phyloP scores from a whole-genome alignment of 148 eudicot species.

The Persicaria maculosa region DNA sequence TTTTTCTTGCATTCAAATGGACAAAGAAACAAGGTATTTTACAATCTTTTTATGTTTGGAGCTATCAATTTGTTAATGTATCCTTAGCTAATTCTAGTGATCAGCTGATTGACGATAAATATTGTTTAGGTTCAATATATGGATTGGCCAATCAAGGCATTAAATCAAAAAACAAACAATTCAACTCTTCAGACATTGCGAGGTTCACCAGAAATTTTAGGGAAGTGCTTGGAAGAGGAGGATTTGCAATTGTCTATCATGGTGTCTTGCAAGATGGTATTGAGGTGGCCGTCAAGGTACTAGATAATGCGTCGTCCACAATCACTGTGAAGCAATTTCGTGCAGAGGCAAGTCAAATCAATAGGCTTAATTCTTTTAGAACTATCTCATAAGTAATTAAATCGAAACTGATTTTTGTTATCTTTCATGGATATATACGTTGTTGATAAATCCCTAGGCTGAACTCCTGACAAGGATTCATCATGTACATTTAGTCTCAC shows the following conservation, averaged over 20 bases:
- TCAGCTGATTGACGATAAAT: too few species aligned
- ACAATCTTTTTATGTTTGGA: too few species aligned
- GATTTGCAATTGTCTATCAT: slow-evolving; percentile 17
- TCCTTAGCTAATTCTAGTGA: too few species aligned
- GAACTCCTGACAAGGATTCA: too few species aligned
- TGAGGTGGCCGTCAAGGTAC: slow-evolving; percentile 18
- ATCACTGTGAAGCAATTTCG: slow-evolving; percentile 30
- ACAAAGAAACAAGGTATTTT: not conserved
- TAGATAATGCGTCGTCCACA: slow-evolving; percentile 21
- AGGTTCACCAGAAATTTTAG: slow-evolving; percentile 12
- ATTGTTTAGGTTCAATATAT: not conserved
- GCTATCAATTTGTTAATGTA: too few species aligned
- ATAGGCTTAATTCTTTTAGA: not conserved
- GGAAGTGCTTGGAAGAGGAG: slow-evolving; percentile 19
- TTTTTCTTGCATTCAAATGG: not conserved
- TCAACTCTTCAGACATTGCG: not conserved
- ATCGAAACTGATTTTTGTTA: not conserved
- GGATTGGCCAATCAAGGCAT: too few species aligned
- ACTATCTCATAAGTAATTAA: not conserved
- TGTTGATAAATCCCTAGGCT: too few species aligned
- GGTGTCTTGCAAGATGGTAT: slow-evolving; percentile 13
- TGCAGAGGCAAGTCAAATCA: not conserved
- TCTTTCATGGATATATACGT: not conserved
- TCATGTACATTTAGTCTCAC: too few species aligned
- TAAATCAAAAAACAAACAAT: not conserved